Percentiles rank a stretch among this genome's conserved stretches.
These are phyloP conservation scores for Rhytidiadelphus loreus DNA, from an alignment of 225 moss, liverwort and hornwort genomes.

Conservation along the genomic window DNA sequence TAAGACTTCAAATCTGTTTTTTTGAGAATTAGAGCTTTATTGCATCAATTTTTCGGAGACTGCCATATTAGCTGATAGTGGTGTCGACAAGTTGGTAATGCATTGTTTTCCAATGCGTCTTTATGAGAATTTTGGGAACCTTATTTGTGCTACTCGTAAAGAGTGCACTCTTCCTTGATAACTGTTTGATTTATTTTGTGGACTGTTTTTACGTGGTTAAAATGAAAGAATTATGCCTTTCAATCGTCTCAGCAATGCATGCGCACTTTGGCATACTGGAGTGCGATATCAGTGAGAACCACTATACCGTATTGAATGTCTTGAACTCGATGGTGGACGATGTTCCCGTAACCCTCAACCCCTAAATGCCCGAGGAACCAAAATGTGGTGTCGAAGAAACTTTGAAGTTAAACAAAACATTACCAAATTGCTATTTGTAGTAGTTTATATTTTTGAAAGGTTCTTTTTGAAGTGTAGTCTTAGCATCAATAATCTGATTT, in stretches of 20 bases:
- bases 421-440: no score
- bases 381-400: no score
- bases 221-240: not conserved
- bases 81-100: not conserved
- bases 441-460: no score
- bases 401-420: no score
- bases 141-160: not conserved
- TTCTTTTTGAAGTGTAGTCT: no score
- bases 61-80: not conserved
- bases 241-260: not conserved
- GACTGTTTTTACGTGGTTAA: not conserved
- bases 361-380: no score
- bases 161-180: not conserved
- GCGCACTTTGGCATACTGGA: not conserved
- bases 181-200: not conserved
- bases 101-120: not conserved
- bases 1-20: not conserved
- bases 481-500: no score
- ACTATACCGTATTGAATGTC: not conserved
- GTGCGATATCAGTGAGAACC: not conserved
- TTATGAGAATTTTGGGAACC: not conserved
- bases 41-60: not conserved
- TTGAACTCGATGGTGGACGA: no score
- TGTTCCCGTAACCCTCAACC: not conserved
- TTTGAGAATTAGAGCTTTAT: not conserved